Evolutionary conservation across 345 rosid genomes (phyloP).

Genomic region (Dovyalis caffra): DNA sequence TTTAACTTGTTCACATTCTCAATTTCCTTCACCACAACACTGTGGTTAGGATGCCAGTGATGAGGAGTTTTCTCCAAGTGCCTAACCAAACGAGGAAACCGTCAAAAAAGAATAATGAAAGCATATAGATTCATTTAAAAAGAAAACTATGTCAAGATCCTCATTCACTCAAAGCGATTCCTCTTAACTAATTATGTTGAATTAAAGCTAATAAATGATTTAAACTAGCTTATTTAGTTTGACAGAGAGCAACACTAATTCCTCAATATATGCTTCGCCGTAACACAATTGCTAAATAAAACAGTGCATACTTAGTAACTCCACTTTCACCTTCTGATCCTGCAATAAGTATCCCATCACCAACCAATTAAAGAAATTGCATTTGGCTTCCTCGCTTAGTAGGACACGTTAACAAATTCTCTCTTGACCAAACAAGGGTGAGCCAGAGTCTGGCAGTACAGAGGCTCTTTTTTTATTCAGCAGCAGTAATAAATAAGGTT

Average conservation of each 20-base stretch:
- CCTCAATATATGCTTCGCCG: neutral
- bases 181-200: neutral
- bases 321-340: neutral
- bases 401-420: too few relatives aligned
- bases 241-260: neutral
- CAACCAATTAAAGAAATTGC: neutral
- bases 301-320: neutral
- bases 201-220: neutral
- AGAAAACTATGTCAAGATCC: neutral
- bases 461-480: too few relatives aligned
- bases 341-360: neutral
- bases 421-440: too few relatives aligned
- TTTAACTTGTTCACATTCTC: slow-evolving; percentile 27
- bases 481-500: too few relatives aligned
- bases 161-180: neutral
- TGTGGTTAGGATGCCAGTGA: slow-evolving; percentile 30
- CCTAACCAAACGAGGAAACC: neutral
- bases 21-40: slow-evolving; percentile 27
- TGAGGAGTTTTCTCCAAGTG: slow-evolving; percentile 26
- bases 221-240: neutral
- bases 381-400: neutral
- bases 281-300: neutral
- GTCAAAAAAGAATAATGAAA: neutral
- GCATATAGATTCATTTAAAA: neutral
- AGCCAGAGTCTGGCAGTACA: too few relatives aligned